phyloP scores from a whole-genome alignment of 2,329 filamentous ascomycete species.

The Talaromyces pinophilus region DNA sequence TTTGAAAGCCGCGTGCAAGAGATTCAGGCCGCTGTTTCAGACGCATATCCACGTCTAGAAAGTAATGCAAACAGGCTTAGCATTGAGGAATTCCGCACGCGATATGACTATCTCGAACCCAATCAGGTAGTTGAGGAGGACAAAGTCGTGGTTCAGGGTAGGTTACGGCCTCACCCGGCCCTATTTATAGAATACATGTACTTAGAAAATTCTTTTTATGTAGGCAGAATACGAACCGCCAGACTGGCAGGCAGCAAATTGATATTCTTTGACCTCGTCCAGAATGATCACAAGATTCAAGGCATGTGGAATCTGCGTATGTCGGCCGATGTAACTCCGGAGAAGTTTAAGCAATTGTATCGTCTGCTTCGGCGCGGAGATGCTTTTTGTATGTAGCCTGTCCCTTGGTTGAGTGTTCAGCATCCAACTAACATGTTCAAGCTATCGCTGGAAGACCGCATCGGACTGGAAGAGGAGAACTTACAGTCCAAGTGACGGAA shows the following conservation, averaged over 20 bases:
- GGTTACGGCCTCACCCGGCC: conserved; percentile 31
- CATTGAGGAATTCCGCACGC: conserved; percentile 40
- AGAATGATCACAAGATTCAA: conserved; percentile 73
- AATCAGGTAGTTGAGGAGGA: conserved; percentile 45
- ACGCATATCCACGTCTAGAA: conserved; percentile 44
- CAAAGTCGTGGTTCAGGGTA: conserved; percentile 47
- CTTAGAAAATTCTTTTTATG: conserved; percentile 41
- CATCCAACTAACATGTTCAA: conserved; percentile 32
- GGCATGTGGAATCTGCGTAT: conserved; percentile 67
- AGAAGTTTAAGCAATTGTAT: conserved; percentile 61
- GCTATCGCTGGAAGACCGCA: conserved; percentile 71
- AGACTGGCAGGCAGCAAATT: conserved; percentile 74
- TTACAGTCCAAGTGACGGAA: conserved; percentile 68
- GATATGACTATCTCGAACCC: conserved; percentile 40
- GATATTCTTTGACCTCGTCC: conserved; percentile 77
- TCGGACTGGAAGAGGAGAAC: conserved; percentile 70
- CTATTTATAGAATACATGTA: conserved; percentile 30
- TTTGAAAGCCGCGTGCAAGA: conserved; percentile 42
- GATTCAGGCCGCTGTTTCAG: conserved; percentile 36
- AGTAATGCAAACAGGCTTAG: conserved; percentile 35
- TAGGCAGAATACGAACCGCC: conserved; percentile 73
- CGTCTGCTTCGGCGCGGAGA: conserved; percentile 76
- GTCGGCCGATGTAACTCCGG: conserved; percentile 38
- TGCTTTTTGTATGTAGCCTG: conserved; percentile 67
- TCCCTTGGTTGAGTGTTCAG: neutral